phyloP scores from a whole-genome alignment of 2,329 filamentous ascomycete genomes.

The Neonectria faginata region DNA sequence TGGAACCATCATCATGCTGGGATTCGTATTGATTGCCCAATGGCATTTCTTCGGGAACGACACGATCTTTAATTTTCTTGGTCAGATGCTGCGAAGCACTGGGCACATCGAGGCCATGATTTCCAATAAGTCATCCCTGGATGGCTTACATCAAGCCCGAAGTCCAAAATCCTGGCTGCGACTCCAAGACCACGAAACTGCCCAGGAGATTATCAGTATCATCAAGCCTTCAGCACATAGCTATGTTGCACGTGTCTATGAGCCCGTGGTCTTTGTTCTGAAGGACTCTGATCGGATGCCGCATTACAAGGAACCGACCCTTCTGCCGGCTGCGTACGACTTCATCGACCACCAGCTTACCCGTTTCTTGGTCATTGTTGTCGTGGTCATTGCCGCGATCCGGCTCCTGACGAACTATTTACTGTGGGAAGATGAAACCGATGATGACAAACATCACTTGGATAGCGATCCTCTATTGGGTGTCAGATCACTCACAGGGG shows the following conservation, averaged over 20 bases:
- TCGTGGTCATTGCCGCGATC: conserved; percentile 73
- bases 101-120: conserved; percentile 39
- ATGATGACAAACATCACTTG: conserved; percentile 58
- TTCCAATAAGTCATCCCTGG: conserved; percentile 54
- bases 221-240: conserved; percentile 78
- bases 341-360: conserved; percentile 71
- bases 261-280: conserved; percentile 79
- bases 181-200: conserved; percentile 83
- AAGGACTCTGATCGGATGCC: conserved; percentile 75
- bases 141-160: conserved; percentile 77
- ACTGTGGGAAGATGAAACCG: conserved; percentile 71
- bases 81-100: conserved; percentile 40
- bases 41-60: conserved; percentile 80
- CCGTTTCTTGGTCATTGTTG: conserved; percentile 71
- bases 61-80: conserved; percentile 51
- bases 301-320: conserved; percentile 53
- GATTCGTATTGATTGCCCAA: conserved; percentile 78
- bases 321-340: conserved; percentile 66
- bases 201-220: conserved; percentile 79
- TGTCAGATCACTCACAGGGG: conserved; percentile 69
- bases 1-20: conserved; percentile 78
- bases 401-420: conserved; percentile 80
- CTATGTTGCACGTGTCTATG: conserved; percentile 79
- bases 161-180: conserved; percentile 82
- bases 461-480: conserved; percentile 64